Percentiles rank a stretch among this genome's conserved stretches.
These are phyloP conservation scores for Haplosporangium gracile DNA, from an alignment of 192 early-diverging fungal genomes.

Conservation along the genomic window DNA sequence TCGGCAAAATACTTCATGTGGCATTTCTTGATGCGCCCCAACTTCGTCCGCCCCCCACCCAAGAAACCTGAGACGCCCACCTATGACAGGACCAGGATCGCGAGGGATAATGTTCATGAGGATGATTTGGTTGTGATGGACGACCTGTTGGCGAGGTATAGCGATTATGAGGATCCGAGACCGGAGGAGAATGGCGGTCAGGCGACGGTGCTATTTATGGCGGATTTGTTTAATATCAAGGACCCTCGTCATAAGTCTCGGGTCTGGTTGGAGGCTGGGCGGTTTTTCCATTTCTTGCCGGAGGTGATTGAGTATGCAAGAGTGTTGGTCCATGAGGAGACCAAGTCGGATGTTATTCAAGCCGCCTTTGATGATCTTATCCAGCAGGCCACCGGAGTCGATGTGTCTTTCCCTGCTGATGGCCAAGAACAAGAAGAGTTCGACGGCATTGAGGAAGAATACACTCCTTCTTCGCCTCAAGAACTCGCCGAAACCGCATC, in stretches of 20 bases:
- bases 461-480: background rate
- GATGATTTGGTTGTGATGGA: slow-evolving; percentile 16
- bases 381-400: background rate
- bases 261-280: slow-evolving; percentile 5
- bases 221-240: slow-evolving; percentile 13
- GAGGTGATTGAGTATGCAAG: slow-evolving; percentile 15
- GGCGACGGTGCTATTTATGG: background rate
- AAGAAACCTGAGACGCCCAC: background rate
- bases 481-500: background rate
- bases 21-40: slow-evolving; percentile 16
- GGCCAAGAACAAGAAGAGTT: background rate
- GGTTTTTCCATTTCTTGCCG: slow-evolving; percentile 15
- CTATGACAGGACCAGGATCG: background rate
- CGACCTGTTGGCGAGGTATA: slow-evolving; percentile 14
- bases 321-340: background rate
- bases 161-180: background rate
- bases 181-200: background rate
- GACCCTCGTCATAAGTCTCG: background rate
- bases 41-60: background rate
- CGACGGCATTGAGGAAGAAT: background rate
- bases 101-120: slow-evolving; percentile 1
- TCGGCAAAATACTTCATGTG: slow-evolving; percentile 5
- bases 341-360: background rate
- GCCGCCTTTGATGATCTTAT: background rate
- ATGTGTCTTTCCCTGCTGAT: background rate